Evolutionary conservation across 1,284 basidiomycete species (phyloP), one percentile per base, ranked within the genome.

Genomic region (Taiwanofungus camphoratus): DNA sequence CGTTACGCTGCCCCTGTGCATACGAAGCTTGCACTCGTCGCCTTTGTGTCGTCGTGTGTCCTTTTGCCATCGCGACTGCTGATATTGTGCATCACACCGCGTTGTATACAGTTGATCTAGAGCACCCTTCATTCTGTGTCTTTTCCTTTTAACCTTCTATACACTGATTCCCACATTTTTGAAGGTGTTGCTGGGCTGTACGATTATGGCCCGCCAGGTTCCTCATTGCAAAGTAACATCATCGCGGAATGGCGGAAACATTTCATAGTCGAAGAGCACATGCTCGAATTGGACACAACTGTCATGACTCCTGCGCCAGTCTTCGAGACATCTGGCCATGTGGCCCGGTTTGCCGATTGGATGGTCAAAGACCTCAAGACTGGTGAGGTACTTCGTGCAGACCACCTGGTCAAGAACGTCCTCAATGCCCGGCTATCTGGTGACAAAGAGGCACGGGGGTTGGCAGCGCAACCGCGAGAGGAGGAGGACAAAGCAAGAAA

Each of bases 291-390:
- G 52, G 95, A 99, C 63, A 98, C 94, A 21, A 98, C 96, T 31
- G 87, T 96, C 68, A 95, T 99, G 86, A 99, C 95, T 0, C 86
- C 94, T 21, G 78, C 89, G 1, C 77, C 94, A 12, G 95, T 99
- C 4, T 94, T 99, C 65, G 95, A 98, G 67, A 88, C 95, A 0
- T 98, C 93, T 23, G 96, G 96, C 26, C 96, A 99, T 68, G 96
- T 99, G 45, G 95, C 95, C 49, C 84, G 95, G 58, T 99, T 99
- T 61, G 89, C 95, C 15, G 96, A 99, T 63, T 99, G 94, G 94
- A 99, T 99, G 96, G 89, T 92, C 62, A 96, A 96, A 71, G 96
- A 99, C 59, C 68, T 70, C 18, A 83, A 92, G 71, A 96, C 87
- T 23, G 94, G 94, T 36, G 94, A 99, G 61, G 96, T 99, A 44